Evolutionary conservation across 768 basidiomycete species (phyloP).

Genomic region (Mycena sanguinolenta): DNA sequence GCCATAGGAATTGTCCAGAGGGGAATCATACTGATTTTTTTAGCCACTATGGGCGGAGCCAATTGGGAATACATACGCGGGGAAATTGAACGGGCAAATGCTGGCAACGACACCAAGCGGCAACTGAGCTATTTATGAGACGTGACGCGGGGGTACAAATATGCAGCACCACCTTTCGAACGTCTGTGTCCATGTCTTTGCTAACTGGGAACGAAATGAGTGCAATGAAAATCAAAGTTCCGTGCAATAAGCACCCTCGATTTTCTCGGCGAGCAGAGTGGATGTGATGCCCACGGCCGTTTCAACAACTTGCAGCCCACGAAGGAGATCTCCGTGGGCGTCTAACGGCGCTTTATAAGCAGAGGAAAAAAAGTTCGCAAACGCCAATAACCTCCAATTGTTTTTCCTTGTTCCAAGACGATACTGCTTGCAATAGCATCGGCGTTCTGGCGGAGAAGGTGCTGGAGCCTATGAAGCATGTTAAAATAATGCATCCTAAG

Average conservation of each 20-base stretch:
- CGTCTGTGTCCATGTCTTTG: conserved; percentile 97
- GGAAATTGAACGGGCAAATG: conserved; percentile 91
- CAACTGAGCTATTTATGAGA: conserved; percentile 48
- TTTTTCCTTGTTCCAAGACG: conserved; percentile 97
- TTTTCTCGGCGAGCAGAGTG: conserved; percentile 88
- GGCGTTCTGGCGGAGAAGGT: conserved; percentile 85
- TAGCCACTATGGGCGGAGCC: neutral
- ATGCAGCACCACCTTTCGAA: conserved; percentile 55
- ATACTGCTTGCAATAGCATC: conserved; percentile 91
- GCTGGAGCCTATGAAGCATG: conserved; percentile 75
- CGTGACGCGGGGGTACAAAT: too few species aligned
- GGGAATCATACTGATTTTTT: conserved; percentile 84
- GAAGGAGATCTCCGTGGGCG: conserved; percentile 94
- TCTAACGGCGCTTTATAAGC: conserved; percentile 59
- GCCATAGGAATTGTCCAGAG: conserved; percentile 96
- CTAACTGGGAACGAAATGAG: conserved; percentile 65
- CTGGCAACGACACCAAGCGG: conserved; percentile 93
- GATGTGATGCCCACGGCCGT: conserved; percentile 85
- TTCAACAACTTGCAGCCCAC: conserved; percentile 92
- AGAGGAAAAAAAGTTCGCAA: conserved; percentile 1
- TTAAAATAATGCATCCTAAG: neutral
- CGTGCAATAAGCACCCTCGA: conserved; percentile 75
- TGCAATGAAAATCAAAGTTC: conserved; percentile 1
- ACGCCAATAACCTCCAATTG: conserved; percentile 71
- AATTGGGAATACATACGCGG: conserved; percentile 68